These are phyloP conservation scores for Cryptococcus neoformans DNA, from an alignment of 1,284 basidiomycete genomes.

Conservation along the genomic window DNA sequence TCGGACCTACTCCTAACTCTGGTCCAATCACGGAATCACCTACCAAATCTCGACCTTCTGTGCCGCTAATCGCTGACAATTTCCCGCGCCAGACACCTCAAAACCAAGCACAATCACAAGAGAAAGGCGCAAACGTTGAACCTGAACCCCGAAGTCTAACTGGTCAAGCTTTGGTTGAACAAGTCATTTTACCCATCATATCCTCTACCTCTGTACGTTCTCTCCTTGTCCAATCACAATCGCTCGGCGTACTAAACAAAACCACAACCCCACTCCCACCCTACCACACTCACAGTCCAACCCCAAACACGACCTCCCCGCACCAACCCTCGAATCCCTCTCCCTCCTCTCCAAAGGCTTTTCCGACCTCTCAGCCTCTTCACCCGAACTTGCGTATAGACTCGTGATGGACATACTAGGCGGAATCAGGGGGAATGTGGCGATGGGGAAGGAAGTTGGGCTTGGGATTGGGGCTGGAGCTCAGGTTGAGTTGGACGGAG, in stretches of 20 bases:
- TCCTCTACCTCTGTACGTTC: slow-evolving; percentile 57
- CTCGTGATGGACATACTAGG: slow-evolving; percentile 83
- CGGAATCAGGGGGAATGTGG: slow-evolving; percentile 65
- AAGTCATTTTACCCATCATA: slow-evolving; percentile 73
- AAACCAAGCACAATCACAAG: background rate
- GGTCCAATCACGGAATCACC: background rate
- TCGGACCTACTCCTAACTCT: background rate
- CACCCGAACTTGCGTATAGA: slow-evolving; percentile 78
- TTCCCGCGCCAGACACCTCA: background rate
- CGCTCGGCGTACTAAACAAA: no score
- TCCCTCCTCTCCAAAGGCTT: slow-evolving; percentile 89
- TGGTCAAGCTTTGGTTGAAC: slow-evolving; percentile 69
- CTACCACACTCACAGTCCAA: slow-evolving; percentile 52
- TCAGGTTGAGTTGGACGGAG: background rate
- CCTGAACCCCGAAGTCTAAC: slow-evolving; percentile 47
- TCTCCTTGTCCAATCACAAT: background rate
- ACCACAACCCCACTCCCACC: background rate
- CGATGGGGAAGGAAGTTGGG: slow-evolving; percentile 2
- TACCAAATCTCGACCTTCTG: slow-evolving; percentile 17
- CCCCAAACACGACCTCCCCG: slow-evolving; percentile 78
- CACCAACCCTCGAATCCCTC: slow-evolving; percentile 79
- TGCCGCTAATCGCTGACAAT: slow-evolving; percentile 8
- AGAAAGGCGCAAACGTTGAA: background rate
- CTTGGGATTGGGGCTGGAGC: background rate
- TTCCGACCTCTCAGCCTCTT: slow-evolving; percentile 71